Evolutionary conservation across 805 yeast genomes (phyloP).

Genomic region (Ogataea paradorogensis): DNA sequence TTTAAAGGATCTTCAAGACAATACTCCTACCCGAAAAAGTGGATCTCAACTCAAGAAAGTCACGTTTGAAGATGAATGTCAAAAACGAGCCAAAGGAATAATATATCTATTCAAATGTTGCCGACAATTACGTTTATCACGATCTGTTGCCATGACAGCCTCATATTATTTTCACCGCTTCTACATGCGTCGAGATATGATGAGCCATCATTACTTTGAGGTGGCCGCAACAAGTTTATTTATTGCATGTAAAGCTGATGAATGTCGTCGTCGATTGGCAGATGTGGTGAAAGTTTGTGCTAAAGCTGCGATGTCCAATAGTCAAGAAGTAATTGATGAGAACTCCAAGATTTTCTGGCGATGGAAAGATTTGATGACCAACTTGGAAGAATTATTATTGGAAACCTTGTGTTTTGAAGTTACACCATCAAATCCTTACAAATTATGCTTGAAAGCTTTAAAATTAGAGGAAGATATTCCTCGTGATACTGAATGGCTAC

Average conservation of each 20-base stretch:
- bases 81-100: constrained; percentile 46
- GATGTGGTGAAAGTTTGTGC: constrained; percentile 52
- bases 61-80: constrained; percentile 37
- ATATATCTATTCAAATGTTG: constrained; percentile 45
- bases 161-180: constrained; percentile 48
- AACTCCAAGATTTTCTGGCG: constrained; percentile 47
- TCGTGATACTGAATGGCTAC: constrained; percentile 18
- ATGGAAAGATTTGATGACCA: constrained; percentile 47
- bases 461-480: constrained; percentile 19
- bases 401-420: constrained; percentile 50
- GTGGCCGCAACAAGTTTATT: constrained; percentile 50
- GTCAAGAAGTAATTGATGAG: constrained; percentile 39
- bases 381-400: constrained; percentile 43
- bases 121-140: constrained; percentile 42
- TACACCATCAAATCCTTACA: constrained; percentile 40
- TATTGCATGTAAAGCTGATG: constrained; percentile 53
- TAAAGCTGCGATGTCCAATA: constrained; percentile 41
- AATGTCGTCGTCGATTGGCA: constrained; percentile 44
- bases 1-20: constrained; percentile 21
- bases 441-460: constrained; percentile 23
- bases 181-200: constrained; percentile 44
- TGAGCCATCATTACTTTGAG: constrained; percentile 45
- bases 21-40: constrained; percentile 36
- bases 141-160: constrained; percentile 48
- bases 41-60: constrained; percentile 27